Conservation (phyloP, 169 alveolate genomes). For the Cryptosporidium tyzzeri region DNA sequence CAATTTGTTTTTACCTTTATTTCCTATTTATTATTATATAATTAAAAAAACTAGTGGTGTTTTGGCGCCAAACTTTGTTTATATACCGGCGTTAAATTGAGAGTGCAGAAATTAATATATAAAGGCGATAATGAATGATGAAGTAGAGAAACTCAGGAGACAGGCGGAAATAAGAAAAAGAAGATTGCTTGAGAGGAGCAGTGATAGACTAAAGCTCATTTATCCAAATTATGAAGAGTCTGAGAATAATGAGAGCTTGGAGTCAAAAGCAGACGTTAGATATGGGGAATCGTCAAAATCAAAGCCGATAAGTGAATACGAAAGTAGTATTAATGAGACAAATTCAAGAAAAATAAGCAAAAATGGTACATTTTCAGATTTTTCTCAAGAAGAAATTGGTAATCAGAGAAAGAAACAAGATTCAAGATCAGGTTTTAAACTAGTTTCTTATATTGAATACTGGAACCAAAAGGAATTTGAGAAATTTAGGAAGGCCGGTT, state of each 20-base stretch:
- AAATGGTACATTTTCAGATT: background rate
- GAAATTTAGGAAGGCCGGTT: background rate
- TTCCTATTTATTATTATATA: background rate
- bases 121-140: background rate
- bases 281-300: background rate
- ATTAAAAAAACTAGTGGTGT: background rate
- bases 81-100: background rate
- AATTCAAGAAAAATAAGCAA: background rate
- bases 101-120: background rate
- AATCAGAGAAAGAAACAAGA: background rate
- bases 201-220: constrained; percentile 30
- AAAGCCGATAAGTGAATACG: background rate
- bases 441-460: background rate
- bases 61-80: background rate
- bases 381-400: background rate
- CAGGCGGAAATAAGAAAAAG: constrained; percentile 41
- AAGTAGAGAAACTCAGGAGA: constrained; percentile 10
- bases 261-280: background rate
- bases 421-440: background rate
- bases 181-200: constrained; percentile 54
- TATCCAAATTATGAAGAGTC: constrained; percentile 45
- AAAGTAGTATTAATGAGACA: background rate
- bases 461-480: background rate
- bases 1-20: background rate
- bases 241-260: background rate